Evolutionary conservation across 129 eudicot genomes (phyloP).

Genomic region (Cynara cardunculus): DNA sequence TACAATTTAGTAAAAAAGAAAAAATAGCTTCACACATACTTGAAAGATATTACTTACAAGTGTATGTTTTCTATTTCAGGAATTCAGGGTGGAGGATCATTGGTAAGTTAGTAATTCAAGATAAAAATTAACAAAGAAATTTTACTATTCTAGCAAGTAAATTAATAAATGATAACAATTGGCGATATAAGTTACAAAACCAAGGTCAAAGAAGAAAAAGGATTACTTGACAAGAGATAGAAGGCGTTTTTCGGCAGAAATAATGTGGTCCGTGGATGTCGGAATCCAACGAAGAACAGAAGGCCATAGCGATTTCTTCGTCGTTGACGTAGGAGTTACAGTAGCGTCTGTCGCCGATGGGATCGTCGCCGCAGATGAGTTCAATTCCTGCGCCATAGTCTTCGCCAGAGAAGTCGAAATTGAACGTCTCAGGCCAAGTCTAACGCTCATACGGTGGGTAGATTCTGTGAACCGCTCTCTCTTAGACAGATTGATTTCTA

Average conservation of each 20-base stretch:
- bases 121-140: conserved; percentile 5
- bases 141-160: neutral
- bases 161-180: neutral
- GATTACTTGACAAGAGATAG: conserved; percentile 78
- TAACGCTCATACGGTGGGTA: conserved; percentile 29
- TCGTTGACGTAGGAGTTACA: conserved; percentile 10
- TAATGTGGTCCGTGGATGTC: conserved; percentile 84
- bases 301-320: conserved; percentile 51
- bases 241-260: conserved; percentile 90
- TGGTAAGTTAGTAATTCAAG: neutral
- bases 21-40: neutral
- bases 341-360: conserved; percentile 26
- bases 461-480: neutral
- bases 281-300: conserved; percentile 91
- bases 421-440: conserved; percentile 24
- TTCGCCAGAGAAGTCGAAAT: conserved; percentile 15
- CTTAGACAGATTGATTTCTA: neutral
- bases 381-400: conserved; percentile 55
- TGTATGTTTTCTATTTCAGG: neutral
- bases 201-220: neutral
- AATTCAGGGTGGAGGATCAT: neutral
- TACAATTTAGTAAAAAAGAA: neutral
- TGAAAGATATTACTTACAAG: neutral
- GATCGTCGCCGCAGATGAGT: conserved; percentile 25
- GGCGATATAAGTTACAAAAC: neutral